Evolutionary conservation across 768 basidiomycete genomes (phyloP).

Genomic region (Tricholoma furcatifolium): DNA sequence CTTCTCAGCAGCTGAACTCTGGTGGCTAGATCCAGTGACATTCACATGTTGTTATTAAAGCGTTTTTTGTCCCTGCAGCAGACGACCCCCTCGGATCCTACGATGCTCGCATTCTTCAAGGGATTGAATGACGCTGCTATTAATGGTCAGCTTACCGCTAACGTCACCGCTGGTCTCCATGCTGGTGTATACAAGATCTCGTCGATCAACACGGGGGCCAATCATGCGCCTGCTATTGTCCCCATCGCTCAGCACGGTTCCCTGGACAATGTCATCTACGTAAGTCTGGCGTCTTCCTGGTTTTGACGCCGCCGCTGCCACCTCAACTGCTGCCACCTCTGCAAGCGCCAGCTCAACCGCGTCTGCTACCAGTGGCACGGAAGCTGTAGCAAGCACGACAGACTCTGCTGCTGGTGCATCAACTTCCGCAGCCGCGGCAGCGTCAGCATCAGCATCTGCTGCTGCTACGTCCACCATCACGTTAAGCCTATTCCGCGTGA

Average conservation of each 20-base stretch:
- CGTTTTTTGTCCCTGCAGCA: constrained; percentile 24
- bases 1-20: constrained; percentile 41
- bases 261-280: constrained; percentile 47
- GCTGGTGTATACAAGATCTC: constrained; percentile 55
- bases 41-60: constrained; percentile 46
- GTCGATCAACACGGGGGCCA: constrained; percentile 49
- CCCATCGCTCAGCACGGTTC: constrained; percentile 50
- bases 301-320: background rate
- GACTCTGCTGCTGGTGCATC: no score
- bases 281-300: constrained; percentile 21
- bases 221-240: constrained; percentile 50
- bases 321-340: background rate
- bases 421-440: constrained; percentile 6
- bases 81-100: constrained; percentile 45
- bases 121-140: constrained; percentile 47
- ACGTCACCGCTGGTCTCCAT: constrained; percentile 50
- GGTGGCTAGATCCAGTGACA: constrained; percentile 43
- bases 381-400: no score
- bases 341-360: constrained; percentile 4
- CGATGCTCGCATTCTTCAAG: constrained; percentile 65
- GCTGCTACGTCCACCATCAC: constrained; percentile 7
- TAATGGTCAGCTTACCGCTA: constrained; percentile 49
- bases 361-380: no score
- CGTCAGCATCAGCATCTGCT: no score
- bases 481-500: no score